These are phyloP conservation scores for Angophora floribunda DNA, from an alignment of 345 rosid species.

Conservation along the genomic window DNA sequence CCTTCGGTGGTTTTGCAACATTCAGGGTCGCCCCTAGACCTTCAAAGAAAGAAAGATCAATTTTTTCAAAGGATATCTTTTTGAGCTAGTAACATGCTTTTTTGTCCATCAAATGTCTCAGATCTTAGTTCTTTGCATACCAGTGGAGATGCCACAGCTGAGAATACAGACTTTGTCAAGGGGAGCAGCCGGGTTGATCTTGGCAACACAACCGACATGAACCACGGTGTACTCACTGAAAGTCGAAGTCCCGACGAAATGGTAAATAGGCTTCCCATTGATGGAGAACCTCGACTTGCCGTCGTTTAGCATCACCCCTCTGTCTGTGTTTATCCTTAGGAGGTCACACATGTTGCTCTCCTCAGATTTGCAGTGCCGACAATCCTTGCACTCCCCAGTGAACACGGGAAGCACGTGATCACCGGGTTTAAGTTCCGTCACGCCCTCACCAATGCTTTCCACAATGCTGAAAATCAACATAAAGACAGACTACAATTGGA, in stretches of 20 bases:
- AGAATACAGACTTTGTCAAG: constrained; percentile 32
- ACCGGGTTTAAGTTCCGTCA: constrained; percentile 17
- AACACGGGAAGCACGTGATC: constrained; percentile 39
- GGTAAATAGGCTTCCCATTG: constrained; percentile 15
- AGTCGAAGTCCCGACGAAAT: constrained; percentile 24
- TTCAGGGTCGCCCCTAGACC: constrained; percentile 34
- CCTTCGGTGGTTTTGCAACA: constrained; percentile 27
- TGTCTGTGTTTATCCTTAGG: constrained; percentile 14
- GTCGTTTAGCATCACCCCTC: constrained; percentile 25
- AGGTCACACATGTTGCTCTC: constrained; percentile 32
- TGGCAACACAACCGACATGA: constrained; percentile 19
- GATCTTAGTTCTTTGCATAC: neutral
- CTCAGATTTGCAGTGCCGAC: constrained; percentile 22
- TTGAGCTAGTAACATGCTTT: neutral
- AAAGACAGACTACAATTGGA: neutral
- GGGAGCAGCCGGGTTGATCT: constrained; percentile 24
- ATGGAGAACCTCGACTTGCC: constrained; percentile 21
- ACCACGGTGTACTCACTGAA: constrained; percentile 26
- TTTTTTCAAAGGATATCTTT: neutral
- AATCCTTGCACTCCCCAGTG: constrained; percentile 32
- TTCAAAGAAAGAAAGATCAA: neutral
- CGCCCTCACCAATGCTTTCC: constrained; percentile 29
- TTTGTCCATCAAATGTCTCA: neutral
- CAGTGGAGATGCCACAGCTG: constrained; percentile 32
- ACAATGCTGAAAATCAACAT: constrained; percentile 11